Evolutionary conservation across 1,284 basidiomycete species (phyloP).

Genomic region (Anthracocystis panici-leucophaei): DNA sequence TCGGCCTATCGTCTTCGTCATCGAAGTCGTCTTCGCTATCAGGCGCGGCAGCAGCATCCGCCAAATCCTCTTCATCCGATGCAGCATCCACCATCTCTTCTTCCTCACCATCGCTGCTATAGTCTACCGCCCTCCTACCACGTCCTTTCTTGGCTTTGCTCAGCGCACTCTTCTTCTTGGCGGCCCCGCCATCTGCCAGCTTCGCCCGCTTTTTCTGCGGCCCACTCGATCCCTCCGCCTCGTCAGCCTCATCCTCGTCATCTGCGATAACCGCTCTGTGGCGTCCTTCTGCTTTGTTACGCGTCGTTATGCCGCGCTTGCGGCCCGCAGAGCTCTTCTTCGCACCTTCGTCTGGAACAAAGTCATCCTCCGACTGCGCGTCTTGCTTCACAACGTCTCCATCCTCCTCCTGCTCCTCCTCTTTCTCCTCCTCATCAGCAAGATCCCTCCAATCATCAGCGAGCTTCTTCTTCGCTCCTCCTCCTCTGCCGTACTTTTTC

Average conservation of each 20-base stretch:
- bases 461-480: slow-evolving; percentile 14
- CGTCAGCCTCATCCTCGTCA: slow-evolving; percentile 21
- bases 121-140: slow-evolving; percentile 11
- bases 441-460: slow-evolving; percentile 29
- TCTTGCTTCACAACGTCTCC: slow-evolving; percentile 1
- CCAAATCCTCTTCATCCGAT: slow-evolving; percentile 32
- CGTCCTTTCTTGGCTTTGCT: slow-evolving; percentile 5
- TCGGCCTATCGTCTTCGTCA: slow-evolving; percentile 3
- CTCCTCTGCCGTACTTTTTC: slow-evolving; percentile 1
- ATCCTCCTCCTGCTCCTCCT: not conserved
- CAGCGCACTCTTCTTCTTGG: not conserved
- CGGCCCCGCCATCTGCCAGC: slow-evolving; percentile 2
- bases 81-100: slow-evolving; percentile 37
- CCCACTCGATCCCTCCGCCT: not conserved
- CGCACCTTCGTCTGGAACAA: slow-evolving; percentile 7
- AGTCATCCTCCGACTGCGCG: slow-evolving; percentile 7
- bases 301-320: slow-evolving; percentile 16
- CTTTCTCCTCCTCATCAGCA: slow-evolving; percentile 20
- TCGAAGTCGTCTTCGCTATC: slow-evolving; percentile 30
- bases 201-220: slow-evolving; percentile 35
- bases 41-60: slow-evolving; percentile 7
- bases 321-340: not conserved
- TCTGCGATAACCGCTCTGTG: slow-evolving; percentile 19
- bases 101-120: slow-evolving; percentile 28
- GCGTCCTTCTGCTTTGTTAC: slow-evolving; percentile 15